phyloP scores from a whole-genome alignment of 2,329 filamentous ascomycete species.

The Dothideomycetes sp. region DNA sequence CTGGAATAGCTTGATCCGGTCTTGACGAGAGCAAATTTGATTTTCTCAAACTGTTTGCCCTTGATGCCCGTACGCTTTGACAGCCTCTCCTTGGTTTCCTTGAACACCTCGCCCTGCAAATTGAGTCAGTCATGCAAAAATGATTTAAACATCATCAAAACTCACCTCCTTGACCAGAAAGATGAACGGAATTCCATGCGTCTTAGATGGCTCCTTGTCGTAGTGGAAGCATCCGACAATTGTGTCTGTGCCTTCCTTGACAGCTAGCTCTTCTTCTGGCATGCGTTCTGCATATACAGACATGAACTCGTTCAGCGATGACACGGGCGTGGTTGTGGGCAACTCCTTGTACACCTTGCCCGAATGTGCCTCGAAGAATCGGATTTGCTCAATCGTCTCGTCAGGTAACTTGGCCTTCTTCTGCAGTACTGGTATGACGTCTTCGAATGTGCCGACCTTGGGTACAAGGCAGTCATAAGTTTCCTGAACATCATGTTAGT shows the following conservation, averaged over 20 bases:
- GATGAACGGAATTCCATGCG: conserved; percentile 83
- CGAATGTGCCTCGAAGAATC: conserved; percentile 73
- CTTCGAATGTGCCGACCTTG: conserved; percentile 72
- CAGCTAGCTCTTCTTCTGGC: conserved; percentile 50
- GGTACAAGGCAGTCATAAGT: conserved; percentile 73
- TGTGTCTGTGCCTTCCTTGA: conserved; percentile 54
- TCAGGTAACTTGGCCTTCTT: conserved; percentile 74
- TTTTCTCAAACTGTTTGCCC: conserved; percentile 97
- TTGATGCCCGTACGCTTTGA: conserved; percentile 90
- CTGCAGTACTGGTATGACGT: conserved; percentile 65
- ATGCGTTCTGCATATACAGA: conserved; percentile 72
- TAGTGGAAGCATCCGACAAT: conserved; percentile 83
- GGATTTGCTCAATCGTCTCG: conserved; percentile 63
- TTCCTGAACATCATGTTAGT: conserved; percentile 47
- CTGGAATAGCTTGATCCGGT: conserved; percentile 58
- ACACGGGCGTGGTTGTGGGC: conserved; percentile 59
- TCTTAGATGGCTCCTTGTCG: conserved; percentile 75
- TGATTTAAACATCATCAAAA: conserved; percentile 1
- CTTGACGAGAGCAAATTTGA: conserved; percentile 82
- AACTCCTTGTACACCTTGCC: conserved; percentile 80
- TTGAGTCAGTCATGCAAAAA: conserved; percentile 22
- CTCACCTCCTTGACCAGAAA: conserved; percentile 74
- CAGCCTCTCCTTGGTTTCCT: conserved; percentile 87
- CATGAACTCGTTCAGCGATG: conserved; percentile 77
- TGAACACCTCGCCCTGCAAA: conserved; percentile 67